These are phyloP conservation scores for Ananas comosus DNA, from an alignment of 176 grass and related monocot species.

Conservation along the genomic window DNA sequence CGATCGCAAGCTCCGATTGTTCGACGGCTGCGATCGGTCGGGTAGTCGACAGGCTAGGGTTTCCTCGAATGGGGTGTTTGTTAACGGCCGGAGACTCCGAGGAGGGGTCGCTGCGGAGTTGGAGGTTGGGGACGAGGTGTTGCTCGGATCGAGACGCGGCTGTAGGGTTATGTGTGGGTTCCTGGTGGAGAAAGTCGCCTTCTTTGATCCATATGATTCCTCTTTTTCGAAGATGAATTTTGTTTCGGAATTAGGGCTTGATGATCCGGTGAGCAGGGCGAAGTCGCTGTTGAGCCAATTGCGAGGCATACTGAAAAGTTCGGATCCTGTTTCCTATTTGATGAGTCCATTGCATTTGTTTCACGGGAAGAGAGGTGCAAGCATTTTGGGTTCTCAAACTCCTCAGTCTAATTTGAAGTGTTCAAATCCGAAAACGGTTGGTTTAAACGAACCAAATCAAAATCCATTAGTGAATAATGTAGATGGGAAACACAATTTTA, in stretches of 20 bases:
- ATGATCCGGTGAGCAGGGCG: constrained; percentile 35
- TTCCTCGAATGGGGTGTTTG: constrained; percentile 21
- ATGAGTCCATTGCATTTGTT: constrained; percentile 22
- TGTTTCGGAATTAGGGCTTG: neutral
- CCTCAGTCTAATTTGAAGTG: no score
- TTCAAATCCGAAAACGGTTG: no score
- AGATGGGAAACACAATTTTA: neutral
- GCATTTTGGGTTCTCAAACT: neutral
- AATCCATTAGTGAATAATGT: neutral
- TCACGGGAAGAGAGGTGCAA: neutral
- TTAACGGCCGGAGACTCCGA: constrained; percentile 43
- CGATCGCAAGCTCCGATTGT: constrained; percentile 36
- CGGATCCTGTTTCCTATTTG: constrained; percentile 61
- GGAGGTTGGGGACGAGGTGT: constrained; percentile 45
- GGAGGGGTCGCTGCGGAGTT: constrained; percentile 21
- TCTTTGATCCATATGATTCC: constrained; percentile 12
- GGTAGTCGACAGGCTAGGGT: neutral
- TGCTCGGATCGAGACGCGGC: neutral
- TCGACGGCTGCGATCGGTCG: constrained; percentile 13
- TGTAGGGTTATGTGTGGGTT: constrained; percentile 35
- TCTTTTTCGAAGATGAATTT: neutral
- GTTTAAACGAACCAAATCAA: neutral
- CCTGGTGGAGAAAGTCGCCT: constrained; percentile 51
- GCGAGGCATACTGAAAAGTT: constrained; percentile 41
- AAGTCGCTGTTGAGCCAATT: constrained; percentile 43